phyloP scores from a whole-genome alignment of 495 filamentous ascomycete genomes.

The Penicillium waksmanii region DNA sequence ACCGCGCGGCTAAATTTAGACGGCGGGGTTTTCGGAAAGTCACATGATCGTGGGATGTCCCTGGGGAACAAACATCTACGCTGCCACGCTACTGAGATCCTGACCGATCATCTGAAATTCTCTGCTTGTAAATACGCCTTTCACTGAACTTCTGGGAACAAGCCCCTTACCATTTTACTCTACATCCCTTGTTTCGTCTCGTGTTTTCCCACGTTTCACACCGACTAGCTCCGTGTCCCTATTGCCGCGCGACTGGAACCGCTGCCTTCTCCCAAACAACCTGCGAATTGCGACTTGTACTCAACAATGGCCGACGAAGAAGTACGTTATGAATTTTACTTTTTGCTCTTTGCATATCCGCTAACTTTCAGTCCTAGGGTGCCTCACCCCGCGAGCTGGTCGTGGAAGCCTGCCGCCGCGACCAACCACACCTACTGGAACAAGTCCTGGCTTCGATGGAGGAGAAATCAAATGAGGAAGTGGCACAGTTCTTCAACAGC shows the following conservation, averaged over 20 bases:
- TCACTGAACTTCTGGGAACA: neutral
- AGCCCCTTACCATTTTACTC: neutral
- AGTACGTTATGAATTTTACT: conserved; percentile 27
- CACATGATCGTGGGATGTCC: conserved; percentile 31
- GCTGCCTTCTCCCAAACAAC: neutral
- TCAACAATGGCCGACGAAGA: conserved; percentile 48
- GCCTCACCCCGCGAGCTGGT: conserved; percentile 83
- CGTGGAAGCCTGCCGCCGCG: conserved; percentile 89
- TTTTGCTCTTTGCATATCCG: conserved; percentile 4
- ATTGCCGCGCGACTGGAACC: conserved; percentile 14
- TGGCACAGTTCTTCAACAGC: conserved; percentile 77
- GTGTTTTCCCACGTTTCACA: conserved; percentile 20
- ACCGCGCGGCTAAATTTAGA: conserved; percentile 31
- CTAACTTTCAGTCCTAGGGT: conserved; percentile 59
- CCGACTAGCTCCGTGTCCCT: conserved; percentile 13
- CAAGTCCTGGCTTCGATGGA: conserved; percentile 53
- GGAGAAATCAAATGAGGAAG: conserved; percentile 53
- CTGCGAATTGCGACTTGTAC: conserved; percentile 9
- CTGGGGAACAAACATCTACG: conserved; percentile 21
- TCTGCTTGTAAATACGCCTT: conserved; percentile 25
- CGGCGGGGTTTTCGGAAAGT: conserved; percentile 24
- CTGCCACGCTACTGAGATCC: conserved; percentile 10
- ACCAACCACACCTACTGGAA: conserved; percentile 83
- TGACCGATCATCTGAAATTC: conserved; percentile 8
- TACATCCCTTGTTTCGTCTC: conserved; percentile 9